These are phyloP conservation scores for Flaveria ramosissima DNA, from an alignment of 129 eudicot genomes.

Conservation along the genomic window DNA sequence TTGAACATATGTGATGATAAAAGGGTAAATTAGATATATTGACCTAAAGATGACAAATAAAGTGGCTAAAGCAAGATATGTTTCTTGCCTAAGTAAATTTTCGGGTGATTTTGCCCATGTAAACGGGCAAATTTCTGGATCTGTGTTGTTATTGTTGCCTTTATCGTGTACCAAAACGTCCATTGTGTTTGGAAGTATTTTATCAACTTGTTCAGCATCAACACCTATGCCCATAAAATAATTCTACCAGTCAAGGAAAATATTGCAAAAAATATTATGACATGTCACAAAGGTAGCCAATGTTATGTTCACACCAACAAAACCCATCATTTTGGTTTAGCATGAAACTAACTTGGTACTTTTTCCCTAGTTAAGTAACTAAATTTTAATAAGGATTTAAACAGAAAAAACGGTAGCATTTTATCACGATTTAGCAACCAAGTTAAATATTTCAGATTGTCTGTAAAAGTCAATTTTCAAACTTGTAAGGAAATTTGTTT, in stretches of 20 bases:
- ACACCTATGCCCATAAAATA: constrained; percentile 40
- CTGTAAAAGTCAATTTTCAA: not conserved
- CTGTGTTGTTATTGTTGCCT: constrained; percentile 25
- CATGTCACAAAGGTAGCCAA: constrained; percentile 1
- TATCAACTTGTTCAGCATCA: constrained; percentile 36
- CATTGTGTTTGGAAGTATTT: constrained; percentile 39
- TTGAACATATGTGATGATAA: constrained; percentile 43
- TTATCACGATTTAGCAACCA: too few species aligned
- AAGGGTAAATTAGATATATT: constrained; percentile 53
- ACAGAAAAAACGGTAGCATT: too few species aligned
- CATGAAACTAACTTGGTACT: too few species aligned
- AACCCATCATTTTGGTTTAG: too few species aligned
- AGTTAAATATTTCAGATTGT: too few species aligned
- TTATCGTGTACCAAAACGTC: constrained; percentile 33
- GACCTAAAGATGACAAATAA: constrained; percentile 67
- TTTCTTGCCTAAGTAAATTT: constrained; percentile 71
- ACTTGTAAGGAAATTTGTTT: not conserved
- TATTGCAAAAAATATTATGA: not conserved
- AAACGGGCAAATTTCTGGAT: constrained; percentile 72
- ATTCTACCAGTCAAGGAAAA: not conserved
- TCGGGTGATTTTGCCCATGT: constrained; percentile 94
- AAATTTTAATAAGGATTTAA: too few species aligned
- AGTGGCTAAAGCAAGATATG: constrained; percentile 77
- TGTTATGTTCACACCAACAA: too few species aligned
- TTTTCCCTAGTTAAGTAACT: too few species aligned